Evolutionary conservation across 2,329 filamentous ascomycete species (phyloP), one percentile per base, ranked within the genome.

Genomic region (Calonectria hawksworthii): DNA sequence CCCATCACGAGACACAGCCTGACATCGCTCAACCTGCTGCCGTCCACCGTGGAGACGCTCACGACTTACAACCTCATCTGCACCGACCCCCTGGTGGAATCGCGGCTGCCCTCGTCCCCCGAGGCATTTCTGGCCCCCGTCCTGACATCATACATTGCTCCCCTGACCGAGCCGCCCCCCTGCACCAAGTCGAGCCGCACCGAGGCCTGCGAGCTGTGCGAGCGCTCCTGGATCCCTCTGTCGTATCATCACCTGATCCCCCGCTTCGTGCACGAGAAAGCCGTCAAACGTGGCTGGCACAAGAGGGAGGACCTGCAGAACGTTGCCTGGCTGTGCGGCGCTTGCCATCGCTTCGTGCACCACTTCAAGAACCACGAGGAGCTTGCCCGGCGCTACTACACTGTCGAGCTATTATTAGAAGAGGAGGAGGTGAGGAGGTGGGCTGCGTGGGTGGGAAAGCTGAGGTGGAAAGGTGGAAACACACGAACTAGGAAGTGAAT

Each of bases 211-310:
- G 95, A 98, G 86, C 90, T 98, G 30, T 98, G 95, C 83, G 90
- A 88, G 2, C 89, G 95, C 1, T 90, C 92, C 75, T 95, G 94
- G 91, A 91, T 97, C 28, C 91, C 92, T 11, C 85, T 97, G 75
- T 94, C 93, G 1, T 98, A 97, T 83, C 95, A 98, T 82, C 95
- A 98, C 85, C 87, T 98, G 54, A 96, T 98, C 69, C 95, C 95
- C n/a, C 90, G 92, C 51, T 90, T 91, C 54, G 92, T 95, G 74
- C 95, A 98, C 84, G 92, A 90, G 10, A 95, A 95, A 82, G 94
- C 91, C 4, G 83, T 95, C 50, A 95, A 94, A 87, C 88, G 94
- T 52, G 94, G 93, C 1, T 98, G 95, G 95, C 94, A 96, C 86
- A 89, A 90, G 4, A 91, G 92, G 76, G 94, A 94, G 83, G 91